phyloP scores from a whole-genome alignment of 192 early-diverging fungal genomes.

The Paraglomus brasilianum region DNA sequence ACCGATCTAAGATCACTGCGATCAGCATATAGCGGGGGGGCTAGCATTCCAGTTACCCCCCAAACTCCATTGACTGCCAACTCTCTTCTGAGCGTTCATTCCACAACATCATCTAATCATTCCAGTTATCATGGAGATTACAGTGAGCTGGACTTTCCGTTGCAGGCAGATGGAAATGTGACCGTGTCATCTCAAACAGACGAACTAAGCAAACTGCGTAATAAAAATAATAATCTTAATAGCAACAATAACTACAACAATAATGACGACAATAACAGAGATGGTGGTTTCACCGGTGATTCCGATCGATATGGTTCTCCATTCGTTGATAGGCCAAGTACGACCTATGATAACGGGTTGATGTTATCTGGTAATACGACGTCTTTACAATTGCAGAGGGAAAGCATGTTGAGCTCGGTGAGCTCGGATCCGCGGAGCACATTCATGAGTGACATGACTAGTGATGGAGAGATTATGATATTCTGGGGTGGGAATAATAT shows the following conservation, averaged over 20 bases:
- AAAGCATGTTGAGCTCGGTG: conserved; percentile 15
- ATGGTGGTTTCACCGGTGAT: no score
- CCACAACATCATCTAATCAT: conserved; percentile 8
- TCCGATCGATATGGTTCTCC: background rate
- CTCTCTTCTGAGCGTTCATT: background rate
- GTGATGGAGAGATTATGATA: conserved; percentile 29
- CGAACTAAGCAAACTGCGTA: background rate
- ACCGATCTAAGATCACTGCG: background rate
- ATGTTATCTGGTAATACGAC: background rate
- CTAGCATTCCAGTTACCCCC: conserved; percentile 12
- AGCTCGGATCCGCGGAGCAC: conserved; percentile 25
- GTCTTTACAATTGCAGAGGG: conserved; percentile 15
- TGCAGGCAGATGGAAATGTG: conserved; percentile 12
- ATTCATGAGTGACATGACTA: conserved; percentile 7
- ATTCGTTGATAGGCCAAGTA: conserved; percentile 5
- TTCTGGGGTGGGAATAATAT: conserved; percentile 22
- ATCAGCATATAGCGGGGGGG: background rate
- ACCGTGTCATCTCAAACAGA: conserved; percentile 14
- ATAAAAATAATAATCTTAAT: background rate
- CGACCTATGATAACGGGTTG: conserved; percentile 20
- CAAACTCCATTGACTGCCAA: background rate
- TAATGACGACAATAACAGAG: no score
- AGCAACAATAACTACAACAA: background rate
- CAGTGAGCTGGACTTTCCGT: background rate
- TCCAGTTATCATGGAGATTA: background rate